Base-by-base conservation (phyloP, 371 early-diverging fungal species). In the Syncephalis plumigaleata region DNA sequence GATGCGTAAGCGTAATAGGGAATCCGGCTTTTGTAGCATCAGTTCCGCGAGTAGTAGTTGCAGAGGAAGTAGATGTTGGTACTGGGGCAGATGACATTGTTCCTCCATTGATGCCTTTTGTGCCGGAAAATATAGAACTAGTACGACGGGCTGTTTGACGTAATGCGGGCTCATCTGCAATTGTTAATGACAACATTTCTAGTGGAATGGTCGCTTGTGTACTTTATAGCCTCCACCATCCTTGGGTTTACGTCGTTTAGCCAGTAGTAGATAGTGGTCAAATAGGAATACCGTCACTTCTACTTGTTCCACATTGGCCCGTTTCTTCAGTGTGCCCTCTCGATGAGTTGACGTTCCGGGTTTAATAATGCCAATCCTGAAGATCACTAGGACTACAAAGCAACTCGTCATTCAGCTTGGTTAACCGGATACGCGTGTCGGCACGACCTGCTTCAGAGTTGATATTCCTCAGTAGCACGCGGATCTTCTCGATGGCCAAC, bases 361-460 rank as follows among this genome's bases (percentile, higher is more conserved):
- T 79, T 76, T 3, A 68, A 61, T 38, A 94, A 65, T 31, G 71
- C 66, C 51, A 94, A 52, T 84, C 77, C 81, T 87, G 55, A 22
- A 52, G 55, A 44, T 77, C 68, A 21, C 60, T 63, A 23, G 64
- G 51, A 37, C 72, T 72, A 63, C 75, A 67, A 45, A 57, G 52
- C 18, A 72, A 47, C 38, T 61, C 56, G 26, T 72, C 66, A 51
- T 68, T 59, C 16, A 81, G 63, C 50, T 68, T 68, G 46, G 61
- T 55, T 42, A 94, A 63, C 37, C 75, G 73, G 49, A 81, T 70
- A 13, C 69, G 60, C 53, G 87, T 91, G 53, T 86, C 83, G 9
- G 87, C 78, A 53, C 71, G 76, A 16, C 95, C 95, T 0, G 90
- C 79, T 52, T 83, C 87, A 55, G 51, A 50, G 55, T 94, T 91